A percentile compares a stretch with the other conserved stretches of the same genome.
Evolutionary conservation across 257 asterid species (phyloP).

Genomic region (Henckelia pumila): DNA sequence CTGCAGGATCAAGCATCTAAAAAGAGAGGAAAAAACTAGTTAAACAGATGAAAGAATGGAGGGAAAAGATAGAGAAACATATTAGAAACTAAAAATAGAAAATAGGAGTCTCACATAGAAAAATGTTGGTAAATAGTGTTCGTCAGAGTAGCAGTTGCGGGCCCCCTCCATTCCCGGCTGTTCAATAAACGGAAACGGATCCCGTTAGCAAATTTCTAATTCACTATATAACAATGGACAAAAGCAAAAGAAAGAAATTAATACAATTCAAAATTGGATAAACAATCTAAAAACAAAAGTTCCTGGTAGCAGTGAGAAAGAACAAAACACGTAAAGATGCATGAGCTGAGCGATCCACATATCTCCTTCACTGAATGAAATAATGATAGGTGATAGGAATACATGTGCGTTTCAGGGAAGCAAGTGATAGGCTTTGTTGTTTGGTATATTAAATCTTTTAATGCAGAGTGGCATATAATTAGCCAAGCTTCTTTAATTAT

Average conservation of each 20-base stretch:
- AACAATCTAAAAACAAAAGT: background rate
- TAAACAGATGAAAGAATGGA: slow-evolving; percentile 6
- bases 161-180: slow-evolving; percentile 96
- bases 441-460: too few relatives aligned
- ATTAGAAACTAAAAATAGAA: background rate
- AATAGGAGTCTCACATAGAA: slow-evolving; percentile 58
- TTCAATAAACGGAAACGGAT: slow-evolving; percentile 38
- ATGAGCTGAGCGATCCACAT: background rate
- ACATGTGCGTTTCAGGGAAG: background rate
- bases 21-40: slow-evolving; percentile 3
- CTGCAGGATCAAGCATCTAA: slow-evolving; percentile 83
- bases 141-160: slow-evolving; percentile 96
- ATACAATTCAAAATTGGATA: background rate
- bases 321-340: background rate
- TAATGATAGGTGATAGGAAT: background rate
- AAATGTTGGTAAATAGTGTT: slow-evolving; percentile 91
- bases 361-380: slow-evolving; percentile 4
- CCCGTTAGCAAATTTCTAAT: slow-evolving; percentile 22
- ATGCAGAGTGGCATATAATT: background rate
- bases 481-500: background rate
- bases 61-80: background rate
- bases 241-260: background rate
- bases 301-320: background rate
- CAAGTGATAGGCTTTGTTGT: background rate
- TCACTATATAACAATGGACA: background rate